Base-by-base conservation (phyloP, 2,329 filamentous ascomycete species). In the Beauveria bassiana region DNA sequence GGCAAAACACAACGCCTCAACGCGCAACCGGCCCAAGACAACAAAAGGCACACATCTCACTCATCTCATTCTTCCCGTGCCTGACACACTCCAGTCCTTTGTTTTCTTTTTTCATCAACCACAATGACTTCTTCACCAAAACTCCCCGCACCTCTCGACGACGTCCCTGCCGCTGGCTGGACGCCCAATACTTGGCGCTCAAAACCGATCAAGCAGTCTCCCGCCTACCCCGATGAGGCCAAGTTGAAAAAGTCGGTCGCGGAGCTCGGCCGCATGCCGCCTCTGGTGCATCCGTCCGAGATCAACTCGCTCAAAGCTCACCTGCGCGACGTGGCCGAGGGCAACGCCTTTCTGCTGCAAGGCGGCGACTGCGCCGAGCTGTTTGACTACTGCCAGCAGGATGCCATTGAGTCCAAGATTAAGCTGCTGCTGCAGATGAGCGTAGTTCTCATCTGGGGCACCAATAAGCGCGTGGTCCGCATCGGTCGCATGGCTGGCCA, bases 371-470 rank as follows among this genome's bases (percentile, higher is more conserved):
- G 95, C 71, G 95, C 95, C 18, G 95, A 99, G 78, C 83, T 98
- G 10, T 99, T 99, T 70, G 91, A 95, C 74, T 99, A 99, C 79
- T 99, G 95, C 75, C 87, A 90, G 68, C 88, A 92, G 72, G 83
- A 84, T 16, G 89, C 90, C 66, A 97, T 99, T 68, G 92, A 98
- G 76, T 89, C 91, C 65, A 99, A 98, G 80, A 91, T 98, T 75
- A 98, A 98, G 78, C 84, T 99, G 28, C 83, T 99, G 34, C 79
- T 99, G 63, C 95, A 99, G 77, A 98, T 99, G 93, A 96, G 91
- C 66, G 78, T 99, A 68, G 91, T 99, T 1, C 81, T 99, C 63
- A 93, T 98, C 73, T 97, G 93, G 88, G 95, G 91, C 67, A 82
- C 81, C 63, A 81, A 83, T 75, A 86, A 86, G 76, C 90, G 90